Base-by-base conservation (phyloP, 2,329 filamentous ascomycete species). In the Aspergillus ruber region DNA sequence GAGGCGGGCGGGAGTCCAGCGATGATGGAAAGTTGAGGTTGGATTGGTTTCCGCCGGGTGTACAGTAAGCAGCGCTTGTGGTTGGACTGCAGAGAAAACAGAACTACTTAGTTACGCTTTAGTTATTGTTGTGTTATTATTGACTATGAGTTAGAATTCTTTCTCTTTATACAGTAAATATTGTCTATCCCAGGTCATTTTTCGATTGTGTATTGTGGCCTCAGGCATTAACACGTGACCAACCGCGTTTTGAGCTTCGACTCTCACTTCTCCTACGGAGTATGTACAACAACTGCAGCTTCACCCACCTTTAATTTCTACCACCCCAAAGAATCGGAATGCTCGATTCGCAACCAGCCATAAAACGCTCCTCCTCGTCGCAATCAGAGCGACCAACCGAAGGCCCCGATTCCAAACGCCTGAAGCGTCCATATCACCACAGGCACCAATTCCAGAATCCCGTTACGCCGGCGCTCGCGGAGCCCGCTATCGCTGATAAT, bases 401-500 rank as follows among this genome's bases (percentile, higher is more conserved):
- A 39, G 53, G 59, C 2, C 38, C 50, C 2, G 52, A 59, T 4
- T 40, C 43, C 3, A 73, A 72, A 52, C 63, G 65, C 40, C 53
- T 61, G 17, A 70, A 67, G 50, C 60, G 65, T 20, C 56, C 61
- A 7, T 74, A 73, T 48, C 67, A 69, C 49, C 71, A 68, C 44
- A 65, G 71, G 32, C 72, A 75, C 59, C 61, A 64, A 23, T 56
- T 75, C 36, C 63, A 61, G 36, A 58, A 61, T 25, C 68, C 67
- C 4, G 52, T 69, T 32, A 51, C 59, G 38, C 52, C 61, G 41
- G 52, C 54, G 23, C 51, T 66, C 20, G 53, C 58, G 6, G 71
- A 74, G 50, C 65, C 69, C 25, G 67, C 67, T n/a, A 57, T 72
- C 36, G 66, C 77, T 53, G 74, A 79, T 65, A 75, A 77, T 38